Base-by-base conservation (phyloP, 345 rosid species). In the Turritis glabra region DNA sequence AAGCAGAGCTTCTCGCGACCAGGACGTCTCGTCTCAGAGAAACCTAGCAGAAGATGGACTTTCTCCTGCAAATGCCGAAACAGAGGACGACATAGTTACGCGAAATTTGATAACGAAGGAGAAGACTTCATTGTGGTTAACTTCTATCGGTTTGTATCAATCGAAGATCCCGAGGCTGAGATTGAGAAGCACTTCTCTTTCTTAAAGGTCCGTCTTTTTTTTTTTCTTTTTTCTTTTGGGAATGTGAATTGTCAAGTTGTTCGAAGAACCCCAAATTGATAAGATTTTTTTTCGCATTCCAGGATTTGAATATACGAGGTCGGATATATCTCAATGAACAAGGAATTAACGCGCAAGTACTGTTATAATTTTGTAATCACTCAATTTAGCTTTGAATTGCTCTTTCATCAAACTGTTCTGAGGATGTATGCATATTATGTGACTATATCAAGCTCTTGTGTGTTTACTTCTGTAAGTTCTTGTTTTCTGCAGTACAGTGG, bases 271-370 rank as follows among this genome's bases (percentile, higher is more conserved):
- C n/a, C 7, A 46, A 64, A 44, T 27, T 41, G n/a, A 40, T 40
- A 38, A 4, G 13, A 2, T 33, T 41, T 59, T 30, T 51, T 23
- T 43, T 54, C 0, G 33, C 22, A 10, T 41, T 27, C n/a, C 79
- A 88, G 93, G 92, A 69, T 71, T 84, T 79, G 65, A 87, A 94
- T 74, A 80, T 91, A 62, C 88, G 50, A 66, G 98, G 98, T 60
- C 82, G 98, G 64, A 82, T 94, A 66, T 88, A 94, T 77, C 73
- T 93, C 71, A 91, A 84, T 72, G 96, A 84, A 74, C 97, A 89
- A 87, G 98, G 98, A 69, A 88, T 94, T 44, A 94, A 94, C 80
- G 96, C 96, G 4, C 97, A 94, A 97, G 98, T 93, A 80, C n/a
- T 8, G 19, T 70, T 68, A 27, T 52, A 52, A 18, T 38, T 48